Base-by-base conservation (phyloP, 164 flowering plant genomes). In the Liriodendron chinense region DNA sequence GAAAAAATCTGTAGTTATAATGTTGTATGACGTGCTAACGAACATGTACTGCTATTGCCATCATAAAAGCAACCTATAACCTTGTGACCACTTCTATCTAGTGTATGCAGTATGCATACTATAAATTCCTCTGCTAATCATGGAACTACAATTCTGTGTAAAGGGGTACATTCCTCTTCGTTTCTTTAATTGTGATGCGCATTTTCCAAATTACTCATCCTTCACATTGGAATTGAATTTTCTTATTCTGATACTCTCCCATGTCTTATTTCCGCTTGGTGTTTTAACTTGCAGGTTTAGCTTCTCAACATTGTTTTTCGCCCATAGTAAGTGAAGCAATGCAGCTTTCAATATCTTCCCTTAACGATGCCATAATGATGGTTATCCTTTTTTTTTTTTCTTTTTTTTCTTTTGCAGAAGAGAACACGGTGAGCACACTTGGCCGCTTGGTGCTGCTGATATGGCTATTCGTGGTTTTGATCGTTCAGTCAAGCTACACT, bases 291-390 rank as follows among this genome's bases (percentile, higher is more conserved):
- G 85, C 97, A 91, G 97, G 97, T 93, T 91, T 78, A 90, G 94
- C 84, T 85, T 92, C 75, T 90, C 96, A 69, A 92, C 96, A 61
- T 75, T 84, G 77, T 89, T 88, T 83, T 90, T 89, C 26, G 82
- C 94, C 20, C 95, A 92, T 64, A 84, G 97, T 93, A 81, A 92
- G 98, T 89, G 26, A 75, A 23, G 23, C 69, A 34, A n/a, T 18
- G 72, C 69, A 56, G 68, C 69, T 66, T 66, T 6, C 21, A 10
- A 21, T 13, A 21, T 64, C 21, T 21, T 64, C 25, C 26, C 67
- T 16, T 53, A 23, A 64, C 67, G 21, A 24, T 64, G 26, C 67
- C 34, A 53, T 53, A 64, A 66, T 64, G 26, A 64, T 12, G 6
- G 25, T 18, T 24, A 12, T 24, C n/a, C 7, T 28, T 22, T 25